These are phyloP conservation scores for Chlamydomonas asymmetrica DNA, from an alignment of 139 green algal species.

Conservation along the genomic window DNA sequence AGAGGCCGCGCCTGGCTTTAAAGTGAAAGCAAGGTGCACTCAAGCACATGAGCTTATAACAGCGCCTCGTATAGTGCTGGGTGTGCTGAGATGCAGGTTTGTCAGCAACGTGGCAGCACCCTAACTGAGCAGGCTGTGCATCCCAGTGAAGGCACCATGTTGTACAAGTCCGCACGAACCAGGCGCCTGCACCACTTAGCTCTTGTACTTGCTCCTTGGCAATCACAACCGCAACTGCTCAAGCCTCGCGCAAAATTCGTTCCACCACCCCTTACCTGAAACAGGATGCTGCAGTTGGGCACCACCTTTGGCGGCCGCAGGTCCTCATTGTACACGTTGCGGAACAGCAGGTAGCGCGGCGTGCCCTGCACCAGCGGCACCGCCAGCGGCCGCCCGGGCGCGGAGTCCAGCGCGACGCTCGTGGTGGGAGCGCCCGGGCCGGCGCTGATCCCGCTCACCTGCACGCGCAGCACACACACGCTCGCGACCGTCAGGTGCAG, in stretches of 20 bases:
- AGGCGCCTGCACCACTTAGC: background rate
- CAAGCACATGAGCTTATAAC: no score
- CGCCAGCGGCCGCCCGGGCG: conserved; percentile 29
- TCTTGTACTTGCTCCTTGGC: background rate
- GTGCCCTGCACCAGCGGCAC: conserved; percentile 59
- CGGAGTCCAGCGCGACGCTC: conserved; percentile 21
- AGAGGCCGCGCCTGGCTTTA: no score
- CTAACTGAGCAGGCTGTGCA: no score
- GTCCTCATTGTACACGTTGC: conserved; percentile 52
- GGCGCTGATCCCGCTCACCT: no score
- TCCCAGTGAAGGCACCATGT: no score
- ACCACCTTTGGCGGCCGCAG: conserved; percentile 54
- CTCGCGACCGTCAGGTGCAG: no score
- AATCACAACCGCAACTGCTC: background rate
- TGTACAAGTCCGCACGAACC: no score
- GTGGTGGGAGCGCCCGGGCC: conserved; percentile 4
- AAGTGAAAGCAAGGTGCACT: no score
- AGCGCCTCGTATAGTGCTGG: no score
- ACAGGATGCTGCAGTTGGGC: conserved; percentile 46
- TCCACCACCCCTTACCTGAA: conserved; percentile 53
- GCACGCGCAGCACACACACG: no score
- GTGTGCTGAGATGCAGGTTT: no score
- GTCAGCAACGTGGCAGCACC: no score
- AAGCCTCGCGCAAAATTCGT: background rate
- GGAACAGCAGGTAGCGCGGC: conserved; percentile 65